A percentile compares a stretch with the other conserved stretches of the same genome.
Conservation (phyloP, 2,329 filamentous ascomycete species). For the Basipetospora chlamydospora region DNA sequence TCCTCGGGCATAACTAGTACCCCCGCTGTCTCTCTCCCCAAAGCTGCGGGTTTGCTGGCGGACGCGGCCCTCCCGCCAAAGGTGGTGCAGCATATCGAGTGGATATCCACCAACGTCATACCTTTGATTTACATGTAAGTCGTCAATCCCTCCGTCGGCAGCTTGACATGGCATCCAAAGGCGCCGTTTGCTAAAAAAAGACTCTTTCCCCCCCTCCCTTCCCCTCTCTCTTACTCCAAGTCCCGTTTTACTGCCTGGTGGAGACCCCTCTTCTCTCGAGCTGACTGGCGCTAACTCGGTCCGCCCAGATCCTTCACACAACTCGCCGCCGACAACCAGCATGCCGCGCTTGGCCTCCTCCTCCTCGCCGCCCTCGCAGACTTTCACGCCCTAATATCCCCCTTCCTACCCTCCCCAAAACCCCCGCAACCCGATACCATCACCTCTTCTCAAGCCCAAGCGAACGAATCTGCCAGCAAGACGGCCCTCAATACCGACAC, state of each 20-base stretch:
- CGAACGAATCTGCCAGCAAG: no score
- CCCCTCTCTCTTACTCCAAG: slow-evolving; percentile 2
- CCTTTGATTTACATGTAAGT: slow-evolving; percentile 22
- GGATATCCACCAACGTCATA: slow-evolving; percentile 17
- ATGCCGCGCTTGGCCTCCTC: slow-evolving; percentile 55
- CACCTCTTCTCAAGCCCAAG: no score
- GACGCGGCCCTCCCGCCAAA: no score
- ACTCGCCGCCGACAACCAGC: slow-evolving; percentile 57
- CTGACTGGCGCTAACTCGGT: no score
- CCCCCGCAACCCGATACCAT: no score
- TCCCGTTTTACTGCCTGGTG: no score
- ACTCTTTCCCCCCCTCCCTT: no score
- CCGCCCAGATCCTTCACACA: slow-evolving; percentile 48
- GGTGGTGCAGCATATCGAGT: slow-evolving; percentile 11
- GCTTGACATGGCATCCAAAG: background rate
- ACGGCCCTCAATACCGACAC: no score
- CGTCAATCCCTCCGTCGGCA: background rate
- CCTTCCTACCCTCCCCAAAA: slow-evolving; percentile 14
- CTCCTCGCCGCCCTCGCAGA: slow-evolving; percentile 51
- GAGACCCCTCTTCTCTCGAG: no score
- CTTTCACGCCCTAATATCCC: slow-evolving; percentile 29
- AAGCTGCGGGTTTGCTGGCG: no score
- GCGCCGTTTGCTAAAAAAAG: background rate
- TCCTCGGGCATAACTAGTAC: no score
- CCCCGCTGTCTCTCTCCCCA: no score